phyloP scores from a whole-genome alignment of 257 asterid species.

The Ophiorrhiza pumila region DNA sequence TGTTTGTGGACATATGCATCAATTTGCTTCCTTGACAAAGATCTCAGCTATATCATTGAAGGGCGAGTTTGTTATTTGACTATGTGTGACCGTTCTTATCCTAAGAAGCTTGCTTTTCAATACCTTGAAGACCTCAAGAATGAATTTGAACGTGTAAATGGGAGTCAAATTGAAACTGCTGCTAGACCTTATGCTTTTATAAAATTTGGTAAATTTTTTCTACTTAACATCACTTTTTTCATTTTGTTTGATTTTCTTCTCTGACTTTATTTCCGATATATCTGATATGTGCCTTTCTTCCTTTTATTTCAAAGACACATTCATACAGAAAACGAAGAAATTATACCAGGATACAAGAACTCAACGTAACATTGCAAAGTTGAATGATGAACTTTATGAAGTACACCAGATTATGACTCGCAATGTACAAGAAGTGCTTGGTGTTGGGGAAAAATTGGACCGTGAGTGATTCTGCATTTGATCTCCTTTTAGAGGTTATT shows the following conservation, averaged over 20 bases:
- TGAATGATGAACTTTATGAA: slow-evolving; percentile 98
- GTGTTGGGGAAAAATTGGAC: slow-evolving; percentile 97
- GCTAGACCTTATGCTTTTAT: slow-evolving; percentile 98
- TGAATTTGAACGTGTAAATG: slow-evolving; percentile 84
- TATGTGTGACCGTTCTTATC: slow-evolving; percentile 92
- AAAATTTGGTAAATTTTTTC: slow-evolving; percentile 63
- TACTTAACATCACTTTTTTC: slow-evolving; percentile 17
- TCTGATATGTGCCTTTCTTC: slow-evolving; percentile 8
- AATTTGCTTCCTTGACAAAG: slow-evolving; percentile 45
- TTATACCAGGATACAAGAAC: slow-evolving; percentile 94
- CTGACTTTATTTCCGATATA: slow-evolving; percentile 5
- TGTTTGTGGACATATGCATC: neutral
- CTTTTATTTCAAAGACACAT: slow-evolving; percentile 52
- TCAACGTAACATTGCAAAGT: slow-evolving; percentile 79
- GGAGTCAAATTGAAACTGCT: slow-evolving; percentile 91
- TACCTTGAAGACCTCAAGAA: slow-evolving; percentile 92
- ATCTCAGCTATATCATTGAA: slow-evolving; percentile 77
- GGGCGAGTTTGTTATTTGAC: slow-evolving; percentile 91
- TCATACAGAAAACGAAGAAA: slow-evolving; percentile 87
- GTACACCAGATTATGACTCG: slow-evolving; percentile 99
- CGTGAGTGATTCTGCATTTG: slow-evolving; percentile 50
- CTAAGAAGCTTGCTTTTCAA: slow-evolving; percentile 91
- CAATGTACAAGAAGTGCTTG: slow-evolving; percentile 97
- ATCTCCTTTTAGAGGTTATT: slow-evolving; percentile 10
- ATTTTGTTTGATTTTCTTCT: neutral